phyloP scores from a whole-genome alignment of 352 stramenopile species.

The Peronospora belbahrii region DNA sequence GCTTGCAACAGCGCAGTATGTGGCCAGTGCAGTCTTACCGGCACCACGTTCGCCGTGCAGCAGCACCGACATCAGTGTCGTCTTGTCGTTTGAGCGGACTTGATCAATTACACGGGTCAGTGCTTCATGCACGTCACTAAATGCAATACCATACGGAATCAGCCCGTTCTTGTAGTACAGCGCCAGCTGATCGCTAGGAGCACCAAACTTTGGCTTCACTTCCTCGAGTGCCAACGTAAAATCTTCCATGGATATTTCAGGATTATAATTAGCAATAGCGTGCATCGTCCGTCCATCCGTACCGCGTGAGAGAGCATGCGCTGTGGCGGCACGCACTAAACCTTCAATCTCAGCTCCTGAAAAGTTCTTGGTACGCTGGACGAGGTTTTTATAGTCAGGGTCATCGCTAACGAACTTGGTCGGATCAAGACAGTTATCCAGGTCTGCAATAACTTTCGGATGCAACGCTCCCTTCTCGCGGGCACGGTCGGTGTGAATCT shows the following conservation, averaged over 20 bases:
- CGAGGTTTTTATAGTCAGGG: constrained; percentile 85
- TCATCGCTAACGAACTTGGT: constrained; percentile 55
- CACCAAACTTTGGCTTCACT: constrained; percentile 97
- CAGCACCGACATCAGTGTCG: constrained; percentile 95
- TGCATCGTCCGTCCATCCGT: constrained; percentile 83
- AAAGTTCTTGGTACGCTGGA: constrained; percentile 98
- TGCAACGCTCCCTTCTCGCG: constrained; percentile 69
- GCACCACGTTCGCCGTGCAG: constrained; percentile 90
- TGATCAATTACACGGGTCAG: constrained; percentile 93
- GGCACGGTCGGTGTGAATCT: constrained; percentile 94
- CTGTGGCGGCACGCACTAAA: constrained; percentile 91
- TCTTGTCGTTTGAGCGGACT: constrained; percentile 90
- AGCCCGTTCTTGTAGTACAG: constrained; percentile 95
- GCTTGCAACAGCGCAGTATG: constrained; percentile 92
- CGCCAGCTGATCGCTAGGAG: constrained; percentile 89
- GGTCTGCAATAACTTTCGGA: constrained; percentile 58
- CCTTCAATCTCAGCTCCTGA: constrained; percentile 97
- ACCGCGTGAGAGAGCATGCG: constrained; percentile 73
- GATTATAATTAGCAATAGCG: constrained; percentile 68
- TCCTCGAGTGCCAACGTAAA: constrained; percentile 94
- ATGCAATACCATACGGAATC: constrained; percentile 92
- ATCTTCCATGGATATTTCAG: constrained; percentile 85
- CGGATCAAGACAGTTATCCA: constrained; percentile 66
- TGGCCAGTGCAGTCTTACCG: constrained; percentile 97
- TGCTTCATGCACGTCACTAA: constrained; percentile 89